Conservation (phyloP, 371 early-diverging fungal genomes). For the Actinomucor elegans region DNA sequence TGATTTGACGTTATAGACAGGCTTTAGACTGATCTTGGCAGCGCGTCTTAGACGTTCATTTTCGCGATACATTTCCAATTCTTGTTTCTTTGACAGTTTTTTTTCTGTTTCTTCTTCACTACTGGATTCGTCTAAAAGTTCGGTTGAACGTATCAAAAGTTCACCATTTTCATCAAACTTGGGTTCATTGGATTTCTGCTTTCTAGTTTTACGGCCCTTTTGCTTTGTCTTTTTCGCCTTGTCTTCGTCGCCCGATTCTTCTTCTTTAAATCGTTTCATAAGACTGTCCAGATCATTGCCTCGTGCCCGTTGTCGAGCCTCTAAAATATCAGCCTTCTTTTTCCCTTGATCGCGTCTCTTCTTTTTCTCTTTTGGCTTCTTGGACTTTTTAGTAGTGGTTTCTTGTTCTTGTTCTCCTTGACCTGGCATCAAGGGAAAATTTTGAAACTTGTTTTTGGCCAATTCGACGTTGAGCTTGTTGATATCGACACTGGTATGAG, state of each 20-base stretch:
- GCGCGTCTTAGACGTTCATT: constrained; percentile 14
- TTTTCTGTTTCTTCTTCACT: constrained; percentile 1
- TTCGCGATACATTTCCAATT: constrained; percentile 21
- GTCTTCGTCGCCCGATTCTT: constrained; percentile 5
- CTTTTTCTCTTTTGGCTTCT: constrained; percentile 16
- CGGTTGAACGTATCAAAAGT: constrained; percentile 8
- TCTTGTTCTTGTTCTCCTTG: neutral
- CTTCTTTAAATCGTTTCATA: neutral
- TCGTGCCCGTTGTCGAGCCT: neutral
- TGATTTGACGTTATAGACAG: constrained; percentile 14
- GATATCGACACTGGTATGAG: neutral
- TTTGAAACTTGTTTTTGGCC: constrained; percentile 3
- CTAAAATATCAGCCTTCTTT: neutral
- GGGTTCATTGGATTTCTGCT: neutral
- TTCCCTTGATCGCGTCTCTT: constrained; percentile 9
- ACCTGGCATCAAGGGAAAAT: constrained; percentile 11
- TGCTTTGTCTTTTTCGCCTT: constrained; percentile 1
- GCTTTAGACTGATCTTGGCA: constrained; percentile 6
- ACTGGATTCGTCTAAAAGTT: constrained; percentile 6
- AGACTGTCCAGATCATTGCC: neutral
- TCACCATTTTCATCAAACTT: constrained; percentile 25
- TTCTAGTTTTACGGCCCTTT: constrained; percentile 9
- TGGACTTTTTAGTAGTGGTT: neutral
- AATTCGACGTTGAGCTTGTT: constrained; percentile 4
- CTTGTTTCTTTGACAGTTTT: constrained; percentile 7